A percentile compares a stretch with the other conserved stretches of the same genome.
These are phyloP conservation scores for Blastobotrys persicus DNA, from an alignment of 1,139 yeast species.

Conservation along the genomic window DNA sequence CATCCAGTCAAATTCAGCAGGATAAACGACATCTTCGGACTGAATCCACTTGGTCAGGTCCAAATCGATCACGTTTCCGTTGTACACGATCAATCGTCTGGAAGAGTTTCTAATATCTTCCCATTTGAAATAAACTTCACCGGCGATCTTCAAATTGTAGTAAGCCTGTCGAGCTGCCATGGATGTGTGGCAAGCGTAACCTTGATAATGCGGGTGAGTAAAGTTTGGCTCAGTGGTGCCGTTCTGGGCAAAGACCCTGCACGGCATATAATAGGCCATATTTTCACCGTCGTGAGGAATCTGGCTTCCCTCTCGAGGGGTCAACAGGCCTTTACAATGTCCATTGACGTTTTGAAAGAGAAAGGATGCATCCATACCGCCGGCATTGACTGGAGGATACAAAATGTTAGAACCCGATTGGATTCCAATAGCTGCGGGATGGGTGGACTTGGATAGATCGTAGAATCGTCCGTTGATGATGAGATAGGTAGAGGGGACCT, in stretches of 20 bases:
- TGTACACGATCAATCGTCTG: constrained; percentile 78
- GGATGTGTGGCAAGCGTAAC: constrained; percentile 92
- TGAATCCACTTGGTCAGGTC: constrained; percentile 72
- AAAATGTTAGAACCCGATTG: constrained; percentile 62
- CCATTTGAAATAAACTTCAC: constrained; percentile 89
- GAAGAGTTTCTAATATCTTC: constrained; percentile 70
- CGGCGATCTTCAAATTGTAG: constrained; percentile 58
- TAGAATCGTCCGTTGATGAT: constrained; percentile 82
- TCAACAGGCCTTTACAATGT: constrained; percentile 76
- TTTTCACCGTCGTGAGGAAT: constrained; percentile 67
- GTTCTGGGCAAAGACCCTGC: constrained; percentile 65
- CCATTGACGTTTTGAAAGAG: constrained; percentile 89
- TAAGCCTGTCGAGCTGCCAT: constrained; percentile 62
- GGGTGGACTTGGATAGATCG: constrained; percentile 65
- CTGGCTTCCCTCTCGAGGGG: constrained; percentile 65
- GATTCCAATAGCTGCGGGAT: constrained; percentile 81
- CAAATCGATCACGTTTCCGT: constrained; percentile 84
- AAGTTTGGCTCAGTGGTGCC: constrained; percentile 67
- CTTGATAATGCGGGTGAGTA: constrained; percentile 61
- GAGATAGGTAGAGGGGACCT: constrained; percentile 58
- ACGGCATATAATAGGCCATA: constrained; percentile 96
- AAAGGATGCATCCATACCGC: constrained; percentile 85
- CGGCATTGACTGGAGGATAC: constrained; percentile 84
- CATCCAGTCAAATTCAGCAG: constrained; percentile 64
- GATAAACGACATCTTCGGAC: constrained; percentile 65